Percentiles rank a stretch among this genome's conserved stretches.
These are phyloP conservation scores for Boletus rubropictus DNA, from an alignment of 768 basidiomycete species.

Conservation along the genomic window DNA sequence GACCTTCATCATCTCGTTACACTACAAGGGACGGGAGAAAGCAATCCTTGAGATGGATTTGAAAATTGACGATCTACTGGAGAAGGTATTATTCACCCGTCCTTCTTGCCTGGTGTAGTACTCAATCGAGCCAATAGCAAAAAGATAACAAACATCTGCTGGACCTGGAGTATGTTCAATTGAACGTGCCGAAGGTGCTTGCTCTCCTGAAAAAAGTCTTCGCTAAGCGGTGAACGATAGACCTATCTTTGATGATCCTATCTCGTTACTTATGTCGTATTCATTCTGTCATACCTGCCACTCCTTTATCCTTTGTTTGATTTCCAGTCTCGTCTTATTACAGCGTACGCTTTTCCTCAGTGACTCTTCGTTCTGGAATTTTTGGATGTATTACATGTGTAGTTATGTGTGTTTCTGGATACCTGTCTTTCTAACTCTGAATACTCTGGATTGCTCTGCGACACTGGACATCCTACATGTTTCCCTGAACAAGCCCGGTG, in stretches of 20 bases:
- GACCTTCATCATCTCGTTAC: conserved; percentile 96
- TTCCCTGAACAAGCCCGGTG: neutral
- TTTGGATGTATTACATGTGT: conserved; percentile 34
- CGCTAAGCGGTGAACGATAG: conserved; percentile 62
- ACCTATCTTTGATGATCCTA: conserved; percentile 15
- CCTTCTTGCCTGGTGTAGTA: neutral
- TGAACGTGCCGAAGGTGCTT: conserved; percentile 93
- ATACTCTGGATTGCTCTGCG: conserved; percentile 6
- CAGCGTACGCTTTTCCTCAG: conserved; percentile 17
- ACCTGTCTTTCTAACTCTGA: conserved; percentile 28
- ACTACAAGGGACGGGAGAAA: conserved; percentile 98
- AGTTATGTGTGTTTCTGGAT: conserved; percentile 36
- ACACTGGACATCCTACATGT: conserved; percentile 6
- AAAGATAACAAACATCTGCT: conserved; percentile 96
- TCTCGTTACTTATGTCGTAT: conserved; percentile 33
- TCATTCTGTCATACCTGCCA: conserved; percentile 30
- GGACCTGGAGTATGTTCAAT: conserved; percentile 95
- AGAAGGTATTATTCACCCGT: conserved; percentile 67
- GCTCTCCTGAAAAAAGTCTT: conserved; percentile 92
- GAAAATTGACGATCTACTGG: conserved; percentile 95
- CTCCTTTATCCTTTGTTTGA: conserved; percentile 16
- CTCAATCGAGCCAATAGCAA: conserved; percentile 58
- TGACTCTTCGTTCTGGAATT: conserved; percentile 27
- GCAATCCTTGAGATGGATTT: conserved; percentile 99
- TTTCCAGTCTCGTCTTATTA: conserved; percentile 12